Conservation (phyloP, 176 grass and related monocot genomes). For the Carex pumila region DNA sequence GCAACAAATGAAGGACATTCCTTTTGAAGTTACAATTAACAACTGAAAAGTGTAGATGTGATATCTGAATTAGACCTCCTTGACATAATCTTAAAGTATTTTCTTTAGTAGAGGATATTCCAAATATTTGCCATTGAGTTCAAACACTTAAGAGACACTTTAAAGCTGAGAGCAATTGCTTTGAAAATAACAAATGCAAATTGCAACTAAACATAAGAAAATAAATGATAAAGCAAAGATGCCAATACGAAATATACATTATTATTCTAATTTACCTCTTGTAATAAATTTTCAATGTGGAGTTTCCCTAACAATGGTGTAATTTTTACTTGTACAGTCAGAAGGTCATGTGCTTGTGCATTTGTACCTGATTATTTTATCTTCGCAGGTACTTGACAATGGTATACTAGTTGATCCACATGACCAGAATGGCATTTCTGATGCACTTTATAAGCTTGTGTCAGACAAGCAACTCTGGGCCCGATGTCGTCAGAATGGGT, state of each 20-base stretch:
- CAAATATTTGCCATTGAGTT: too few relatives aligned
- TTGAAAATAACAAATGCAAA: too few relatives aligned
- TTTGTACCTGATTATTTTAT: conserved; percentile 17
- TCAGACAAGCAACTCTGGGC: conserved; percentile 55
- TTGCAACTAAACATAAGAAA: too few relatives aligned
- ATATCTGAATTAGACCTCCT: too few relatives aligned
- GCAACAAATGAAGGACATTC: too few relatives aligned
- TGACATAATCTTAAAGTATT: too few relatives aligned
- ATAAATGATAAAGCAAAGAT: too few relatives aligned
- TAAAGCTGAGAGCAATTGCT: too few relatives aligned
- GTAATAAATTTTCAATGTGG: neutral
- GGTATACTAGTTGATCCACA: conserved; percentile 50
- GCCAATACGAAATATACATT: neutral
- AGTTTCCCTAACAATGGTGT: neutral
- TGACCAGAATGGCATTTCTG: conserved; percentile 41
- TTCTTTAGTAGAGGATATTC: too few relatives aligned
- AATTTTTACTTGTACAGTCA: neutral
- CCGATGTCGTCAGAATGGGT: conserved; percentile 39
- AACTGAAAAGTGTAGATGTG: too few relatives aligned
- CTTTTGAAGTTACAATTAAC: too few relatives aligned
- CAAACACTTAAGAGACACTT: too few relatives aligned
- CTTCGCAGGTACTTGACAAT: conserved; percentile 42
- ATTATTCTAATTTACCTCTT: neutral
- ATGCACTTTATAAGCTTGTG: conserved; percentile 58
- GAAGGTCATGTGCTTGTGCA: neutral